These are phyloP conservation scores for Ogataea minuta DNA, from an alignment of 805 yeast genomes.

Conservation along the genomic window DNA sequence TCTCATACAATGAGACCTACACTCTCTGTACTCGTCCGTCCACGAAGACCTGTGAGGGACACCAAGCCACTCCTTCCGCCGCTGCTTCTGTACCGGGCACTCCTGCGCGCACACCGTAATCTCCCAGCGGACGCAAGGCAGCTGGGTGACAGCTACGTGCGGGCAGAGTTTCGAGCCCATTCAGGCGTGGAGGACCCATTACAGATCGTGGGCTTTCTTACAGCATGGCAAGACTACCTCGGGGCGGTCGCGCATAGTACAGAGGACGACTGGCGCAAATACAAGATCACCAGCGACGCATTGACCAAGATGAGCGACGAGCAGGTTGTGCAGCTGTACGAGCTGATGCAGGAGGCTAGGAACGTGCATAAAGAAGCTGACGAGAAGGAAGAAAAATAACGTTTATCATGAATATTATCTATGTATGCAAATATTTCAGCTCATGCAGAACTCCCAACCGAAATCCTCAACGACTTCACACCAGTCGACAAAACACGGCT, in stretches of 20 bases:
- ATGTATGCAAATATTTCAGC: slow-evolving; percentile 12
- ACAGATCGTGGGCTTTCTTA: slow-evolving; percentile 88
- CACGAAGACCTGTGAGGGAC: slow-evolving; percentile 27
- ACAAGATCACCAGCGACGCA: slow-evolving; percentile 57
- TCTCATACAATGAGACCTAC: slow-evolving; percentile 22
- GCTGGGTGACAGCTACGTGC: slow-evolving; percentile 88
- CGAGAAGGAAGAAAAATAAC: slow-evolving; percentile 5
- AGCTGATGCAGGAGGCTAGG: slow-evolving; percentile 70
- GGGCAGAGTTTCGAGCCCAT: slow-evolving; percentile 86
- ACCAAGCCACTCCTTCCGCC: slow-evolving; percentile 72
- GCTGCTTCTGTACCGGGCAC: slow-evolving; percentile 68
- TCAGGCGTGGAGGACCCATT: slow-evolving; percentile 80
- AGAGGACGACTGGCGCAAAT: slow-evolving; percentile 63
- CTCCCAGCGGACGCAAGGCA: slow-evolving; percentile 69
- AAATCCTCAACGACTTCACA: slow-evolving; percentile 37
- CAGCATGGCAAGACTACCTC: slow-evolving; percentile 91
- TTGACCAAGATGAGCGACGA: slow-evolving; percentile 87
- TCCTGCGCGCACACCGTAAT: slow-evolving; percentile 73
- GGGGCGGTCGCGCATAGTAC: slow-evolving; percentile 43
- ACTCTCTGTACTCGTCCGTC: slow-evolving; percentile 34
- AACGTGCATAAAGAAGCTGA: slow-evolving; percentile 21
- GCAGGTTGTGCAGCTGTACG: slow-evolving; percentile 79
- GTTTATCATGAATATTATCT: not conserved
- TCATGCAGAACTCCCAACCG: slow-evolving; percentile 40
- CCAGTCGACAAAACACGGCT: slow-evolving; percentile 41